phyloP scores from a whole-genome alignment of 106 monocot genomes.

The Dendrobium nobile region DNA sequence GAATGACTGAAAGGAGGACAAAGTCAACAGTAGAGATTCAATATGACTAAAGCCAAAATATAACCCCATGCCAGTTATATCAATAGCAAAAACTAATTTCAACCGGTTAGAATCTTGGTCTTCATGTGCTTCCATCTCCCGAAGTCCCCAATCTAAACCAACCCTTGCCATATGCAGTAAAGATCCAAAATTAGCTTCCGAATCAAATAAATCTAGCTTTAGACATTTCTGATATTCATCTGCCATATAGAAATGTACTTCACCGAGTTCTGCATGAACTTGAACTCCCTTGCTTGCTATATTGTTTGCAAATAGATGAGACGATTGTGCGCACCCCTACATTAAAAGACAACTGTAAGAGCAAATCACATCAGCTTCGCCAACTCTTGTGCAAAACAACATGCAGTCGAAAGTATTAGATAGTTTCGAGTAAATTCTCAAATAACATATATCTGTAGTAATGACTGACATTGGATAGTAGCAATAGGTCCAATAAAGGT shows the following conservation, averaged over 20 bases:
- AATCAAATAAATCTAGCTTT: slow-evolving; percentile 47
- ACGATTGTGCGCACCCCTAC: slow-evolving; percentile 83
- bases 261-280: slow-evolving; percentile 73
- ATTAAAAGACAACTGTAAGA: slow-evolving; percentile 7
- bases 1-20: slow-evolving; percentile 51
- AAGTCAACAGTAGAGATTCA: slow-evolving; percentile 50
- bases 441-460: neutral
- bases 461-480: neutral
- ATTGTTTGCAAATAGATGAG: slow-evolving; percentile 81
- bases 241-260: slow-evolving; percentile 57
- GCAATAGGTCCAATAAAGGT: neutral
- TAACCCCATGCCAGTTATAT: slow-evolving; percentile 64
- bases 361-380: neutral
- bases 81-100: slow-evolving; percentile 44
- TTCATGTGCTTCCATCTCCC: slow-evolving; percentile 42
- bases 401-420: neutral
- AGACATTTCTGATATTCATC: slow-evolving; percentile 53
- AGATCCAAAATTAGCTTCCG: slow-evolving; percentile 56
- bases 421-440: neutral
- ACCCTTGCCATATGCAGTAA: slow-evolving; percentile 63
- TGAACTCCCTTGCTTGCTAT: slow-evolving; percentile 57
- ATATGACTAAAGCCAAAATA: slow-evolving; percentile 52
- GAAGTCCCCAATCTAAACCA: slow-evolving; percentile 66
- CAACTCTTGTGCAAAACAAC: neutral
- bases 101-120: slow-evolving; percentile 21